phyloP scores from a whole-genome alignment of 1,139 yeast species.

The Schwanniomyces etchellsii region DNA sequence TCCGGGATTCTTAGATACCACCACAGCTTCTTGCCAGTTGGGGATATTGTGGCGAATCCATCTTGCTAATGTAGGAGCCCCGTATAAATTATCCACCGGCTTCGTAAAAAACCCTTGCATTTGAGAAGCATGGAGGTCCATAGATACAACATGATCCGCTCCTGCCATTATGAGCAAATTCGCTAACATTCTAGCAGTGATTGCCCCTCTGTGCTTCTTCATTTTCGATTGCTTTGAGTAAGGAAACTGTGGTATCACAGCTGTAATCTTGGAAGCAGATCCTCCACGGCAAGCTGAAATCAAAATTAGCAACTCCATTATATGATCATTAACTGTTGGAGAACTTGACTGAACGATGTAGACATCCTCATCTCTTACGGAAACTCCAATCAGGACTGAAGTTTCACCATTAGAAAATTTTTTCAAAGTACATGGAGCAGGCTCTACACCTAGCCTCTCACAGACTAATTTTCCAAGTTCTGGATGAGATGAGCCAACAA shows the following conservation, averaged over 20 bases:
- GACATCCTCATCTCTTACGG: constrained; percentile 94
- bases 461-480: constrained; percentile 88
- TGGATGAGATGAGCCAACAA: constrained; percentile 95
- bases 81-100: constrained; percentile 94
- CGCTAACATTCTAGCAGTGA: constrained; percentile 98
- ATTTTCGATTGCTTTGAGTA: constrained; percentile 95
- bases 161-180: constrained; percentile 96
- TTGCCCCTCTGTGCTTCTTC: constrained; percentile 98
- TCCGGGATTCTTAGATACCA: constrained; percentile 95
- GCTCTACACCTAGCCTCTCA: constrained; percentile 83
- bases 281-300: constrained; percentile 97
- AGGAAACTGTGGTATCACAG: constrained; percentile 96
- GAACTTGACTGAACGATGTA: constrained; percentile 94
- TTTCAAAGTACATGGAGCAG: constrained; percentile 89
- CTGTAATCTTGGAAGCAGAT: constrained; percentile 93
- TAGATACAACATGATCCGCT: constrained; percentile 96
- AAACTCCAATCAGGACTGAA: constrained; percentile 89
- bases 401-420: constrained; percentile 97
- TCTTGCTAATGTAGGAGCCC: constrained; percentile 93
- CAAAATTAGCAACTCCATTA: constrained; percentile 90
- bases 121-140: constrained; percentile 97
- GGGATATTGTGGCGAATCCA: constrained; percentile 93
- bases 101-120: constrained; percentile 98
- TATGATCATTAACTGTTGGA: constrained; percentile 84
- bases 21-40: constrained; percentile 76